Base-by-base conservation (phyloP, 495 filamentous ascomycete genomes). In the Penicillium paxilli region DNA sequence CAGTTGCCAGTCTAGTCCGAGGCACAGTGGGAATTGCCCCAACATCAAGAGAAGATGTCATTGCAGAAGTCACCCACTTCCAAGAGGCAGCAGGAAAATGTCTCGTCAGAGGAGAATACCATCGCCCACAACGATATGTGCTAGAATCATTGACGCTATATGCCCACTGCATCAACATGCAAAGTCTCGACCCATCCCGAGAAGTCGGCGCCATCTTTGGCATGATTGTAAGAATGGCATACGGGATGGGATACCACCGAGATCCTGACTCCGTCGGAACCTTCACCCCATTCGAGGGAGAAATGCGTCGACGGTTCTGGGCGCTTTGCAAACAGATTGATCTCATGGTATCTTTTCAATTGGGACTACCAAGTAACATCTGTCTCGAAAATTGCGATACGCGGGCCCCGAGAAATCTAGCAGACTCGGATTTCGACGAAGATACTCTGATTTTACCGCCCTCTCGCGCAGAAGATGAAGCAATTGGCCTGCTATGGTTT, bases 311-410 rank as follows among this genome's bases (percentile, higher is more conserved):
- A 8, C 59, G 65, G 5, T 33, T 51, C 19, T 70, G 66, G 66
- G 41, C 59, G 14, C 14, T 49, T 7, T 16, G 42, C n/a, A 51
- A 40, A 30, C 65, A 68, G 24, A 12, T 61, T 3, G 65, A 72
- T 21, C 26, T 70, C 11, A 51, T 70, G 41, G 50, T 63, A 19
- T 64, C 62, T 14, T 63, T 60, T 21, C 67, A 71, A 44, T 42
- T 70, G 35, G 68, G 68, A 9, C 52, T 71, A 21, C 68, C 68
- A 2, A 54, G 65, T 28, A 66, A 54, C 21, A 62, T 70, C 25
- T 55, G 51, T 17, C 48, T 45, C 19, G 46, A 48, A 35, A 58
- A 59, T 9, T 68, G 63, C 28, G 65, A 72, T 24, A 68, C 68
- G n/a, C 26, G 14, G n/a, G 28, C 50, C 12, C 69, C 69, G 24